Percentiles rank a stretch among this genome's conserved stretches.
phyloP scores from a whole-genome alignment of 2,329 filamentous ascomycete species.

The Colletotrichum filicis region DNA sequence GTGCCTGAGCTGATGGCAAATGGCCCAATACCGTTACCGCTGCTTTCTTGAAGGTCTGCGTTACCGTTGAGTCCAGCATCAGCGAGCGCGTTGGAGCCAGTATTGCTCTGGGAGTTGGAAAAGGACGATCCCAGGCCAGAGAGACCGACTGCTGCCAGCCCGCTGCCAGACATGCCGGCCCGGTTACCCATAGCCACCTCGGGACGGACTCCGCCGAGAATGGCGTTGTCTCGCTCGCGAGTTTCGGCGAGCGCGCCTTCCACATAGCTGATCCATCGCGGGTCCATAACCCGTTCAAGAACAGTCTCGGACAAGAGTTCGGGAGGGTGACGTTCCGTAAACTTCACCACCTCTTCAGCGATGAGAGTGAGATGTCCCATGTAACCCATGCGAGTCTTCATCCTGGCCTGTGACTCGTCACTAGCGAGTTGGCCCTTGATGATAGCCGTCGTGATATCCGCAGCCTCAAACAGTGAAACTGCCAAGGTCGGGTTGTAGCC shows the following conservation, averaged over 20 bases:
- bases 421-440: constrained; percentile 89
- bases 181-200: constrained; percentile 88
- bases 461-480: constrained; percentile 91
- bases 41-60: constrained; percentile 74
- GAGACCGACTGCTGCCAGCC: constrained; percentile 55
- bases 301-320: constrained; percentile 87
- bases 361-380: constrained; percentile 99
- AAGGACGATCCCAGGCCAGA: constrained; percentile 51
- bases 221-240: constrained; percentile 96
- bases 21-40: constrained; percentile 73
- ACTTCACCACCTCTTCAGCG: constrained; percentile 98
- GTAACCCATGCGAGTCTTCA: constrained; percentile 93
- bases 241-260: constrained; percentile 94
- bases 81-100: constrained; percentile 33
- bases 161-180: constrained; percentile 61
- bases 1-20: constrained; percentile 81
- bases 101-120: constrained; percentile 39
- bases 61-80: constrained; percentile 43
- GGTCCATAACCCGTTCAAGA: constrained; percentile 87
- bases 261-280: constrained; percentile 94
- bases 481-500: constrained; percentile 92
- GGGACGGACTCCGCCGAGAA: constrained; percentile 92
- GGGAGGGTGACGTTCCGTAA: constrained; percentile 91
- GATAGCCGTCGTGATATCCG: constrained; percentile 89
- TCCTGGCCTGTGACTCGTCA: constrained; percentile 84